Conservation (phyloP, 2,329 filamentous ascomycete species). For the Microsporum ferrugineum region DNA sequence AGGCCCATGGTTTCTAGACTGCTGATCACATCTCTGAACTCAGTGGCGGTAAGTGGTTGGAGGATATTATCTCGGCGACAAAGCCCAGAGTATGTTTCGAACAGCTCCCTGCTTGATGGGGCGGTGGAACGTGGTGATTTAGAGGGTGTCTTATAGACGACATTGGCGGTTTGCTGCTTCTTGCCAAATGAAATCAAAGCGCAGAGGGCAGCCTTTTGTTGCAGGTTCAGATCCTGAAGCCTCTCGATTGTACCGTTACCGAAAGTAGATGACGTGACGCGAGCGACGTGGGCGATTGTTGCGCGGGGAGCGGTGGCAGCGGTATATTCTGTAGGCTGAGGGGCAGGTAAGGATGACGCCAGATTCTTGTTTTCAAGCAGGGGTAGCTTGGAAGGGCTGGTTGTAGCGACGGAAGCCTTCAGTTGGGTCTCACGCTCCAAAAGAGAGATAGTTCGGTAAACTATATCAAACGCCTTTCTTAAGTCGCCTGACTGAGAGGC, state of each 20-base stretch:
- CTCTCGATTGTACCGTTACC: slow-evolving; percentile 78
- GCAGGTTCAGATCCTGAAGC: slow-evolving; percentile 77
- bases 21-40: slow-evolving; percentile 86
- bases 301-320: slow-evolving; percentile 74
- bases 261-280: slow-evolving; percentile 79
- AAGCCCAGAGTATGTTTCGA: slow-evolving; percentile 67
- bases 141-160: slow-evolving; percentile 41
- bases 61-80: slow-evolving; percentile 83
- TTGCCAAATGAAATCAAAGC: slow-evolving; percentile 79
- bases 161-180: slow-evolving; percentile 26
- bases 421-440: slow-evolving; percentile 73
- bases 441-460: slow-evolving; percentile 75
- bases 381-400: slow-evolving; percentile 60
- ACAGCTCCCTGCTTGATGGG: slow-evolving; percentile 73
- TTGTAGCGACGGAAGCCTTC: slow-evolving; percentile 43
- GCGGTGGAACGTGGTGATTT: slow-evolving; percentile 48
- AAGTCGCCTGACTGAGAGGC: slow-evolving; percentile 88
- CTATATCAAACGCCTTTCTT: slow-evolving; percentile 90
- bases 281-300: slow-evolving; percentile 81
- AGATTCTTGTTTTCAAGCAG: slow-evolving; percentile 73
- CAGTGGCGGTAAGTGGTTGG: slow-evolving; percentile 76
- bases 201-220: slow-evolving; percentile 92
- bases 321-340: slow-evolving; percentile 48
- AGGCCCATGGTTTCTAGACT: slow-evolving; percentile 82
- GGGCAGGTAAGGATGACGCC: slow-evolving; percentile 41